Evolutionary conservation across 768 basidiomycete species (phyloP).

Genomic region (Terana coerulea): DNA sequence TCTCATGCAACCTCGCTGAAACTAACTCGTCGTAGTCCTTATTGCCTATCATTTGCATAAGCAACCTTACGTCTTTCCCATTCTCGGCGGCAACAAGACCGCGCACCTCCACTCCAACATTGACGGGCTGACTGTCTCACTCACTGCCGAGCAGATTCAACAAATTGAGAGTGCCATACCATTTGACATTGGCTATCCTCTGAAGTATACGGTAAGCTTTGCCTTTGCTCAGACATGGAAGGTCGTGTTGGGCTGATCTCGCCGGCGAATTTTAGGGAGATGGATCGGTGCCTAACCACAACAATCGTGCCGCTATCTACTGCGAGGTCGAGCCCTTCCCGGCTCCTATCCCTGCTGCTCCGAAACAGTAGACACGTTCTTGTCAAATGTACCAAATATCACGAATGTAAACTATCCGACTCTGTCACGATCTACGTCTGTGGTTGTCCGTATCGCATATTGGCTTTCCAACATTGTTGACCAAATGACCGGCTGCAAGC

Average conservation of each 20-base stretch:
- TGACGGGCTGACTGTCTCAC: constrained; percentile 41
- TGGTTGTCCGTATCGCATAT: no score
- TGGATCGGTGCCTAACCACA: neutral
- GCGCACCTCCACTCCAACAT: constrained; percentile 45
- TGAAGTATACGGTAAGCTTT: constrained; percentile 24
- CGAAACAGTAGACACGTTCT: neutral
- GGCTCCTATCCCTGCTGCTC: neutral
- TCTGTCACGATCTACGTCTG: no score
- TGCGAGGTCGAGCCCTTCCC: neutral
- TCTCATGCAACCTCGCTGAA: no score
- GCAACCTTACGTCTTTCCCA: constrained; percentile 43
- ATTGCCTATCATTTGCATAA: constrained; percentile 52
- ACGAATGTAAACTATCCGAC: no score
- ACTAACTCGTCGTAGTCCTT: constrained; percentile 29
- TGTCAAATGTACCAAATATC: no score
- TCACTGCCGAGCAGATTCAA: constrained; percentile 40
- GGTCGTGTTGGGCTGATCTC: neutral
- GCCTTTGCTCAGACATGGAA: neutral
- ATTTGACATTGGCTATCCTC: constrained; percentile 43
- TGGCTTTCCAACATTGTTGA: no score
- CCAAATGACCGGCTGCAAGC: no score
- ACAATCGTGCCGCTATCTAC: neutral
- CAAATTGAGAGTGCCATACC: constrained; percentile 37
- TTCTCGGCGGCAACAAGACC: constrained; percentile 46
- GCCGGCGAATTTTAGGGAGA: neutral